Evolutionary conservation across 2,329 filamentous ascomycete species (phyloP), one percentile per base, ranked within the genome.

Genomic region (Aspergillus aculeatus): DNA sequence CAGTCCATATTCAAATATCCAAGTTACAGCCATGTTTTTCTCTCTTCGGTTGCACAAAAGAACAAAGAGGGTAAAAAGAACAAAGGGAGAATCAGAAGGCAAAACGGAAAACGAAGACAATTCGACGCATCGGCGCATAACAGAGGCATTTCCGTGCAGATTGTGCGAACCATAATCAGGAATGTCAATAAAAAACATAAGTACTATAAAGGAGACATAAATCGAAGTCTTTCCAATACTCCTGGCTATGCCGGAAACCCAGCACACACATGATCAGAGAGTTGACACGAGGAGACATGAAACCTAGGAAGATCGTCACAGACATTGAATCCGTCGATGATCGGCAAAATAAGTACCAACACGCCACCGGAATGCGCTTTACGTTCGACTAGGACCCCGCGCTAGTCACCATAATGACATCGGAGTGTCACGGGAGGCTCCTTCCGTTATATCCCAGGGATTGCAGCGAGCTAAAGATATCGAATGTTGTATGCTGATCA

Each of bases 211-310:
- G 66, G 56, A 49, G 61, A 57, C 57, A 61, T 53, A 57, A 59
- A 63, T 61, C 64, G 68, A 63, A 65, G 71, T 68, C 71, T 73
- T 70, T 65, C 64, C 64, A 62, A 63, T 68, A 67, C 68, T 69
- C 71, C 70, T 68, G 65, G 67, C 67, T 69, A 72, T 73, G 72
- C 68, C 64, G 63, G 64, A 69, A 63, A 60, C 60, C 38, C 64
- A 60, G 56, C 59, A 59, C 54, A 62, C 59, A 61, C 58, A 62
- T 51, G 50, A 58, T 58, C 57, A 21, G 56, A 55, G 54, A 55
- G 57, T 54, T 38, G 59, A 58, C 32, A 56, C 32, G 59, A 47
- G 56, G 50, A 58, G 56, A 60, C 16, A 59, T 49, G 24, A 49
- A 56, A 53, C 55, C 54, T 48, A 60, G 35, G 26, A 55, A 50